These are phyloP conservation scores for Lactuca saligna DNA, from an alignment of 129 eudicot species.

Conservation along the genomic window DNA sequence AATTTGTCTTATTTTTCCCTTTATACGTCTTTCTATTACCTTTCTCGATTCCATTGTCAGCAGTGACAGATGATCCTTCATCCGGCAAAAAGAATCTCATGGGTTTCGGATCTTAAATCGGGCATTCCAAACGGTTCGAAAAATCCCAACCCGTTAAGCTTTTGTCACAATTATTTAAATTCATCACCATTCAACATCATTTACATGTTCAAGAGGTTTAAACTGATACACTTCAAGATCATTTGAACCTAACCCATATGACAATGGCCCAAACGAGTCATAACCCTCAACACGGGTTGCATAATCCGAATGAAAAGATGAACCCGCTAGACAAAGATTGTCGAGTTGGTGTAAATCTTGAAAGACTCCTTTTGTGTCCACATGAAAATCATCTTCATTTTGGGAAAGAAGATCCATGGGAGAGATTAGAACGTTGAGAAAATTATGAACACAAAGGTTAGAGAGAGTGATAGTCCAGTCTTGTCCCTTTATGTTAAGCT, in stretches of 20 bases:
- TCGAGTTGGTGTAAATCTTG: slow-evolving; percentile 59
- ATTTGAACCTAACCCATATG: slow-evolving; percentile 29
- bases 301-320: slow-evolving; percentile 37
- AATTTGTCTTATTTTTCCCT: slow-evolving; percentile 42
- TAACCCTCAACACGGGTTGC: slow-evolving; percentile 33
- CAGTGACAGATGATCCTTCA: slow-evolving; percentile 63
- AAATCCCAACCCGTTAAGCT: slow-evolving; percentile 21
- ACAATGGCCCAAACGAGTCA: slow-evolving; percentile 48
- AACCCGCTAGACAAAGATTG: slow-evolving; percentile 30
- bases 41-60: slow-evolving; percentile 33
- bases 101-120: slow-evolving; percentile 34
- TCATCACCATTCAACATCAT: slow-evolving; percentile 39
- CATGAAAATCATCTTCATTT: slow-evolving; percentile 41
- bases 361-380: slow-evolving; percentile 39
- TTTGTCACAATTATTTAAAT: slow-evolving; percentile 26
- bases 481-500: slow-evolving; percentile 25
- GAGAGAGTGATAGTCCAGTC: slow-evolving; percentile 23
- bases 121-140: slow-evolving; percentile 15
- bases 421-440: slow-evolving; percentile 22
- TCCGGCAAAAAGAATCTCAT: slow-evolving; percentile 44
- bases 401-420: slow-evolving; percentile 43
- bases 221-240: slow-evolving; percentile 40
- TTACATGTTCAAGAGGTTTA: slow-evolving; percentile 47
- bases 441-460: slow-evolving; percentile 25
- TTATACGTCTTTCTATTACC: slow-evolving; percentile 30